Conservation (phyloP, 495 filamentous ascomycete species). For the Darksidea phi region DNA sequence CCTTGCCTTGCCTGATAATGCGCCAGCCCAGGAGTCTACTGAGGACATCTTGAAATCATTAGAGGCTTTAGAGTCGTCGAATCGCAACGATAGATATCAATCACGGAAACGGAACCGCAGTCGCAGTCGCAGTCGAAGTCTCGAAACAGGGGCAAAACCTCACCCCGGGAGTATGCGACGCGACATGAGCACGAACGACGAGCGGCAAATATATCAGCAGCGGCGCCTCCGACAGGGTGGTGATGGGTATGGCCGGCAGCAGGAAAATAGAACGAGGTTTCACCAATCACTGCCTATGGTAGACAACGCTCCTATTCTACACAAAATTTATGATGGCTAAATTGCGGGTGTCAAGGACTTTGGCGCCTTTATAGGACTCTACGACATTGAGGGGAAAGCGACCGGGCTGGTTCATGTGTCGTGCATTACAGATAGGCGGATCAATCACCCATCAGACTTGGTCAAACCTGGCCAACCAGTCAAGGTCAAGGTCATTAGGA, state of each 20-base stretch:
- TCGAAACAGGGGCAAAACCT: too few relatives aligned
- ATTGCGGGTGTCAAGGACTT: conserved; percentile 94
- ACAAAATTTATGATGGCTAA: conserved; percentile 86
- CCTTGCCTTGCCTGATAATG: too few relatives aligned
- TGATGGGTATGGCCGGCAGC: conserved; percentile 34
- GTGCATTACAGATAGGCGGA: conserved; percentile 84
- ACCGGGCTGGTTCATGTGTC: conserved; percentile 94
- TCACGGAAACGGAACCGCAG: conserved; percentile 62
- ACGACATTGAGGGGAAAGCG: conserved; percentile 79
- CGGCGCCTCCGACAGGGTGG: conserved; percentile 40
- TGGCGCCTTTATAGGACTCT: conserved; percentile 91
- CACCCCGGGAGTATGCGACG: conserved; percentile 46
- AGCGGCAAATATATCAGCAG: too few relatives aligned
- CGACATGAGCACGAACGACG: conserved; percentile 46
- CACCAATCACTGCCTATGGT: conserved; percentile 70
- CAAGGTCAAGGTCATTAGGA: conserved; percentile 89
- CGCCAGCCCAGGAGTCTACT: too few relatives aligned
- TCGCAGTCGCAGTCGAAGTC: conserved; percentile 59
- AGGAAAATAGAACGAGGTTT: conserved; percentile 56
- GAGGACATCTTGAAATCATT: too few relatives aligned
- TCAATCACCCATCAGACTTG: conserved; percentile 70
- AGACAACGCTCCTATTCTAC: conserved; percentile 76
- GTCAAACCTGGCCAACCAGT: conserved; percentile 79
- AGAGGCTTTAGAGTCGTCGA: too few relatives aligned
- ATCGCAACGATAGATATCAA: too few relatives aligned